phyloP scores from a whole-genome alignment of 176 grass and related monocot species.

The Panicum miliaceum region DNA sequence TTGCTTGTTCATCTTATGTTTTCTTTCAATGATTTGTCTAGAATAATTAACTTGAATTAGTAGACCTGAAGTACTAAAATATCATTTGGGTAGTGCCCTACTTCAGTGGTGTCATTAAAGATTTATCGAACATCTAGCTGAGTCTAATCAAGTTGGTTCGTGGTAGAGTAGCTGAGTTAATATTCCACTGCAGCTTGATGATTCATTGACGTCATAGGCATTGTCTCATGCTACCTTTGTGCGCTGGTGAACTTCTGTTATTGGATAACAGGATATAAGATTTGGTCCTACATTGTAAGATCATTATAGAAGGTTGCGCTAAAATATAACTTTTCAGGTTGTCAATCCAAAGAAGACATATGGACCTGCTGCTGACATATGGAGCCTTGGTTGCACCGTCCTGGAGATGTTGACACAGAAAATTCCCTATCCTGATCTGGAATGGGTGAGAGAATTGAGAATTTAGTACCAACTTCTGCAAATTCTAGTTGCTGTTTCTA shows the following conservation, averaged over 20 bases:
- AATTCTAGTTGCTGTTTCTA: conserved; percentile 20
- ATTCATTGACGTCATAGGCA: neutral
- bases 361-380: conserved; percentile 81
- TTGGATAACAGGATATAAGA: conserved; percentile 13
- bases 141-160: conserved; percentile 13
- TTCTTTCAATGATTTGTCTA: conserved; percentile 16
- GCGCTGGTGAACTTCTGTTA: neutral
- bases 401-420: conserved; percentile 72
- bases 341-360: conserved; percentile 66
- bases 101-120: neutral
- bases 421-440: conserved; percentile 66
- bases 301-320: conserved; percentile 42
- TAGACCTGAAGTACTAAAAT: conserved; percentile 6
- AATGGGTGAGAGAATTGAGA: conserved; percentile 63
- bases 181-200: conserved; percentile 11
- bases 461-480: conserved; percentile 20
- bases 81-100: conserved; percentile 7
- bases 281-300: conserved; percentile 30
- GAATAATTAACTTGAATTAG: conserved; percentile 2
- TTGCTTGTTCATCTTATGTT: conserved; percentile 22
- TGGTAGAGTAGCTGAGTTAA: conserved; percentile 26
- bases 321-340: conserved; percentile 68
- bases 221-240: neutral
- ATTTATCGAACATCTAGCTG: conserved; percentile 10
- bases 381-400: conserved; percentile 80